Conservation (phyloP, 169 alveolate genomes). For the Plasmodium gonderi region DNA sequence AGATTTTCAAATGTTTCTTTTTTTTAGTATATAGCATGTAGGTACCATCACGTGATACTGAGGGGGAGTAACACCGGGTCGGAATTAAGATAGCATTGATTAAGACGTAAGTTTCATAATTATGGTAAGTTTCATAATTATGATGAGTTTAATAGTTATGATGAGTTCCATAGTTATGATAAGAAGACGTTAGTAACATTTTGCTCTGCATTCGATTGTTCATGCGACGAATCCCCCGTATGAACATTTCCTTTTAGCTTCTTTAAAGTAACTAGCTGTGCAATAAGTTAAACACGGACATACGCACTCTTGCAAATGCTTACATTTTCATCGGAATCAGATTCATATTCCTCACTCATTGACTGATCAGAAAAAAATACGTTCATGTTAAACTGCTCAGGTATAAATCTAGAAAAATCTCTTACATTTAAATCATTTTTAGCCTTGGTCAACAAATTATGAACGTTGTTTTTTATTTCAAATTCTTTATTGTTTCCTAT, state of each 20-base stretch:
- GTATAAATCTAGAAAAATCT: constrained; percentile 27
- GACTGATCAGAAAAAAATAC: constrained; percentile 5
- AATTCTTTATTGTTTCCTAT: constrained; percentile 21
- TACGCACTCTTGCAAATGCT: neutral
- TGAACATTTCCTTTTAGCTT: neutral
- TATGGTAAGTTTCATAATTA: too few relatives aligned
- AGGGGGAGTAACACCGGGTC: neutral
- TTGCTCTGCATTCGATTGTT: too few relatives aligned
- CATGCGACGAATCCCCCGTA: too few relatives aligned
- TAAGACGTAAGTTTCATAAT: too few relatives aligned
- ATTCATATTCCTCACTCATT: constrained; percentile 3
- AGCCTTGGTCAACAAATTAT: constrained; percentile 17
- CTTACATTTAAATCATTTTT: constrained; percentile 14
- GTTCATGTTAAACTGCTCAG: constrained; percentile 37
- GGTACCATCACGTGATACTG: too few relatives aligned
- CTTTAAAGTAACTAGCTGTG: neutral
- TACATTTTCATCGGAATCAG: constrained; percentile 4
- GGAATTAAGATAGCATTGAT: neutral
- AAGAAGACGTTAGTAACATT: too few relatives aligned
- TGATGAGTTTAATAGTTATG: too few relatives aligned
- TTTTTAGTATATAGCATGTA: too few relatives aligned
- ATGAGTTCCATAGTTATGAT: too few relatives aligned
- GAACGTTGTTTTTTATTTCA: constrained; percentile 11
- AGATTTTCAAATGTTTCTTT: neutral
- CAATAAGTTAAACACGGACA: neutral